These are phyloP conservation scores for Pseudozyma hubeiensis DNA, from an alignment of 1,284 basidiomycete species.

Conservation along the genomic window DNA sequence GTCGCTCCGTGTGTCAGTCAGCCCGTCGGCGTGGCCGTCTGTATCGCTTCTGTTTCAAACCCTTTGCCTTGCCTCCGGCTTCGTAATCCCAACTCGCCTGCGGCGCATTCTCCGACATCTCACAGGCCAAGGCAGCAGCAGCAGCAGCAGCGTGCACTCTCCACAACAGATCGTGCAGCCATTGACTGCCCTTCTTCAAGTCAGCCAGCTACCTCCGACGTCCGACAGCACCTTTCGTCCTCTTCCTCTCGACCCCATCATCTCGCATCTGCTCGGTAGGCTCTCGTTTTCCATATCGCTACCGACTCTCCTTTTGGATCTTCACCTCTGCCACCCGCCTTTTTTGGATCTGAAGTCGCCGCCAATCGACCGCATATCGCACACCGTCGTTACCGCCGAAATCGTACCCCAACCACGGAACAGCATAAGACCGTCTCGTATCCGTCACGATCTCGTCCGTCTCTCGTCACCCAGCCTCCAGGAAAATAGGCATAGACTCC, in stretches of 20 bases:
- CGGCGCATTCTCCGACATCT: constrained; percentile 6
- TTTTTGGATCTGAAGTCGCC: not conserved
- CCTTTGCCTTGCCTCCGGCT: not conserved
- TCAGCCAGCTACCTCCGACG: no score
- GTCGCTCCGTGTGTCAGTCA: not conserved
- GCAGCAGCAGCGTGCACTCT: not conserved
- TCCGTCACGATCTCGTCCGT: no score
- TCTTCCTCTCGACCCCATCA: not conserved
- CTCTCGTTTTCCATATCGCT: not conserved
- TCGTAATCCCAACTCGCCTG: no score
- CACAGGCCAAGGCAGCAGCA: not conserved
- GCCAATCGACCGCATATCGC: not conserved
- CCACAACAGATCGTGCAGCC: not conserved
- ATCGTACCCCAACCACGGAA: not conserved
- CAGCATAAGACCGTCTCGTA: no score
- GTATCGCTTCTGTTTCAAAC: not conserved
- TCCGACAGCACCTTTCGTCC: no score
- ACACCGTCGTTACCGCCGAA: not conserved
- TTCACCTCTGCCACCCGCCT: no score
- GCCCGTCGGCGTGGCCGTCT: not conserved
- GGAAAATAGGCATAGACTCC: no score
- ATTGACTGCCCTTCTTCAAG: no score
- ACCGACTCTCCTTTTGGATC: not conserved
- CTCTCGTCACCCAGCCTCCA: no score
- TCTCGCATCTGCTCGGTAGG: not conserved